Evolutionary conservation across 2,329 filamentous ascomycete species (phyloP).

Genomic region (Stemphylium beticola): DNA sequence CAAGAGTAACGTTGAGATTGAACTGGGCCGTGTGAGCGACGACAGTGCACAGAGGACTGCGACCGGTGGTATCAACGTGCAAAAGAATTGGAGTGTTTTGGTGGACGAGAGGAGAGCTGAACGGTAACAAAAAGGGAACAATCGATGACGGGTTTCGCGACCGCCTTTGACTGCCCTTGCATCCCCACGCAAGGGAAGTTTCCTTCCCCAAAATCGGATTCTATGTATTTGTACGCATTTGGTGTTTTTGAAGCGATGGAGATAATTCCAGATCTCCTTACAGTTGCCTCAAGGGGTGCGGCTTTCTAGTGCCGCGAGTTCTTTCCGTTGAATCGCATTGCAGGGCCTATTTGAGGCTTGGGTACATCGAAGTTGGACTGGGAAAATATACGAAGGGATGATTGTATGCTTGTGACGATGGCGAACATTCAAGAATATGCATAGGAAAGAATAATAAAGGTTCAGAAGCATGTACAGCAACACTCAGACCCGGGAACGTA

Average conservation of each 20-base stretch:
- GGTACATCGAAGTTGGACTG: background rate
- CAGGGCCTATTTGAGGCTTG: too few relatives aligned
- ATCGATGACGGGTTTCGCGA: background rate
- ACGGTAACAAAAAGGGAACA: background rate
- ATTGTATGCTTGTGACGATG: background rate
- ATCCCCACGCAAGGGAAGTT: background rate
- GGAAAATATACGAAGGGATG: background rate
- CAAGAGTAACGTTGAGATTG: conserved; percentile 16
- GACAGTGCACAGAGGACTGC: conserved; percentile 7
- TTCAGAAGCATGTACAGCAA: background rate
- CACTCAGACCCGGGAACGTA: too few relatives aligned
- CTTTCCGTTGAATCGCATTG: background rate
- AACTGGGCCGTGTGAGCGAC: conserved; percentile 12
- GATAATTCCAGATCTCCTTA: background rate
- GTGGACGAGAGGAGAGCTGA: conserved; percentile 9
- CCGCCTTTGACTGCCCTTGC: background rate
- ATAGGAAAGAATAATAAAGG: background rate
- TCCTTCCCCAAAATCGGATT: background rate
- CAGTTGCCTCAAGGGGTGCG: background rate
- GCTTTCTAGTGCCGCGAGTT: background rate
- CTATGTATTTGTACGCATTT: background rate
- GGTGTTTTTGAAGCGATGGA: background rate
- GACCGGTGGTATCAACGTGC: conserved; percentile 6
- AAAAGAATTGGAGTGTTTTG: conserved; percentile 15
- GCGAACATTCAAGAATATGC: background rate